Base-by-base conservation (phyloP, 768 basidiomycete species). In the Pleurotus eryngii region DNA sequence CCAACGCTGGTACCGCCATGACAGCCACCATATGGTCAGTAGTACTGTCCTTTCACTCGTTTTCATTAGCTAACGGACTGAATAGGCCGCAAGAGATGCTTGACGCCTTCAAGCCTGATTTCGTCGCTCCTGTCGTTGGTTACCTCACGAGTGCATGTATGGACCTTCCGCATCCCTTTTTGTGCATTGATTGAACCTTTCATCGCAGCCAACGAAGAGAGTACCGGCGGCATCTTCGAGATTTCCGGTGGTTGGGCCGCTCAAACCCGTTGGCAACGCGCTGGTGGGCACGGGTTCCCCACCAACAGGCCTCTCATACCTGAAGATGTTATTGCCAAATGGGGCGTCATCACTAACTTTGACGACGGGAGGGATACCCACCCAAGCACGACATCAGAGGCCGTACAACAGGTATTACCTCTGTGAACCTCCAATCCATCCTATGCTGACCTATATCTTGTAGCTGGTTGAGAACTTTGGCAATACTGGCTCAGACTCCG, bases 91-190 rank as follows among this genome's bases (percentile, higher is more conserved):
- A 86, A 67, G 91, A 90, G 65, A 87, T 89, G 87, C 85, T 95
- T 9, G 87, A 95, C 56, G 89, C 90, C 20, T 90, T 94, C 80
- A 95, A 94, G 86, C 94, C 96, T 42, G 93, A 97, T 65, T 96
- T 79, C 65, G 84, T 98, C 53, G 93, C 96, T 2, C 96, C 97
- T 8, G 67, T 98, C 46, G 94, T 97, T 24, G 95, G 94, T 5
- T 98, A 89, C 68, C 80, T 99, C 30, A 86, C 82, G 3, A 93
- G 91, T 67, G 82, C 86, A 71, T 83, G 81, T 84, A 57, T 27
- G 67, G 42, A 12, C 12, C 17, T 51, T 8, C 11, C 14, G 45
- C 37, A 14, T 20, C 22, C 15, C 22, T 26, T 20, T 20, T 45
- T 43, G 11, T 26, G 26, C 38, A 2, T 27, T 18, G 14, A 43